Evolutionary conservation across 148 eudicot species (phyloP), one percentile per base, ranked within the genome.

Genomic region (Persicaria maculosa): DNA sequence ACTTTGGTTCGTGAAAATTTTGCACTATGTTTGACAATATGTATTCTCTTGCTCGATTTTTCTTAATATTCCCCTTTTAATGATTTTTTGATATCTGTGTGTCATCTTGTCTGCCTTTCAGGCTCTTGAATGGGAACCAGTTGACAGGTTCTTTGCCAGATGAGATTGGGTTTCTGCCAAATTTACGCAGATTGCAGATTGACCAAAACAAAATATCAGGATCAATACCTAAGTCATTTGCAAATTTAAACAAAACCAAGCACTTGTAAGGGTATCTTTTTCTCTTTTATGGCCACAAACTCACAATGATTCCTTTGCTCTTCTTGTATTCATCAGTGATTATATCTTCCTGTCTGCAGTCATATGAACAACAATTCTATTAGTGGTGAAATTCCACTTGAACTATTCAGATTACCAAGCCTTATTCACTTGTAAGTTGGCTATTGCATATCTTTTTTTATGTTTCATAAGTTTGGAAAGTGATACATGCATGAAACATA

Each of bases 151-250:
- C 86, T 31, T 88, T 93, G 78, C 98, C 97, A 61, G 97, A 88
- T 47, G 95, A 89, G 81, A 72, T 90, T 47, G 94, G 94, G 15
- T 79, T 77, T 82, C 88, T 91, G 74, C 88, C 89, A 14, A 82
- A 89, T 69, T 75, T 91, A 64, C 80, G 85, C 78, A 80, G 89
- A 72, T 80, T 89, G 67, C 93, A 91, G 70, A 89, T 91, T 80
- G 97, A 91, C 74, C 85, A 88, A 80, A 91, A 91, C 74, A 47
- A 82, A 1, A 94, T 94, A 85, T 85, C 97, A 8, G 98, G 98
- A 84, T 71, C 83, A 22, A 64, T 94, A 64, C 97, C 98, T 11
- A 82, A 68, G 68, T 85, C 98, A 58, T 91, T 88, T 76, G 91
- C 93, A 40, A 81, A 91, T 81, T 77, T 94, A 85, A 88, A 74